phyloP scores from a whole-genome alignment of 192 early-diverging fungal species.

The Obelidium mucronatum region DNA sequence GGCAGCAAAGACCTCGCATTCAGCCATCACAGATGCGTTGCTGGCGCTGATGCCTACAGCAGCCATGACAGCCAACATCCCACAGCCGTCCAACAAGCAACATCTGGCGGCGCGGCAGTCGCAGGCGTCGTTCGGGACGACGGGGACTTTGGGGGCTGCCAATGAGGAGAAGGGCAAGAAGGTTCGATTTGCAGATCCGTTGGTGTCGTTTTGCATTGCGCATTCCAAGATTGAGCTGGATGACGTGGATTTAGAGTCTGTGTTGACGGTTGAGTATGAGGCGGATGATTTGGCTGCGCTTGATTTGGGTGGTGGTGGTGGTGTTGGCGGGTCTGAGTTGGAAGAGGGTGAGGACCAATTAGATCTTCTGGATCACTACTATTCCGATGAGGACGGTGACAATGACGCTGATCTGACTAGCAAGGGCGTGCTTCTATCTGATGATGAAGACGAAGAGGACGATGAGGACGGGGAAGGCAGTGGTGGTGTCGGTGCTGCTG shows the following conservation, averaged over 20 bases:
- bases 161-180: no score
- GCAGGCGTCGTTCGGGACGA: not conserved
- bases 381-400: not conserved
- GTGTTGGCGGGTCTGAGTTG: no score
- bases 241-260: not conserved
- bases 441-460: no score
- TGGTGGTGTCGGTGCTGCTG: no score
- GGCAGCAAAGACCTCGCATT: not conserved
- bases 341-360: no score
- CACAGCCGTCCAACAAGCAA: not conserved
- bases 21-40: slow-evolving; percentile 7
- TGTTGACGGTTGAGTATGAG: not conserved
- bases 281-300: no score
- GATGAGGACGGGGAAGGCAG: no score
- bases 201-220: not conserved
- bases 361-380: not conserved
- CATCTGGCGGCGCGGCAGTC: no score
- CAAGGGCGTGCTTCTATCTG: no score
- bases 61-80: not conserved
- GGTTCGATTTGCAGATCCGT: slow-evolving; percentile 3
- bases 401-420: not conserved
- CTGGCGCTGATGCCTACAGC: not conserved
- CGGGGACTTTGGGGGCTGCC: no score
- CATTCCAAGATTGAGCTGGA: not conserved
- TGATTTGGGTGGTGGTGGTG: no score